These are phyloP conservation scores for Cubamyces lactineus DNA, from an alignment of 768 basidiomycete genomes.

Conservation along the genomic window DNA sequence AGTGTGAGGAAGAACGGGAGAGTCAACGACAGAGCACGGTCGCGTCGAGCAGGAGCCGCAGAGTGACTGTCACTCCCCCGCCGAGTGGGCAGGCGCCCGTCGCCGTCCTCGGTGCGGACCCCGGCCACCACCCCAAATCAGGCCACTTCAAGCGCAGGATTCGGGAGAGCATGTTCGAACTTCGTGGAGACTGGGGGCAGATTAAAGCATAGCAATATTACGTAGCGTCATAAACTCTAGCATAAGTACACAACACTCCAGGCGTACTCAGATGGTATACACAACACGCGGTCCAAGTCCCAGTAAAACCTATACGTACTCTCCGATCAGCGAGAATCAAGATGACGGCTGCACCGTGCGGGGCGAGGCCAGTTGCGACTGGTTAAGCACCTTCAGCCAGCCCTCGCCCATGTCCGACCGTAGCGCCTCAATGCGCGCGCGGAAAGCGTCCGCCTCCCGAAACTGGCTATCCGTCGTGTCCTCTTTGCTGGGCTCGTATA, in stretches of 20 bases:
- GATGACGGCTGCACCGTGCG: constrained; percentile 10
- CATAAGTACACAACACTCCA: constrained; percentile 17
- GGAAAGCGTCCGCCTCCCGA: constrained; percentile 68
- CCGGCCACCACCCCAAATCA: constrained; percentile 5
- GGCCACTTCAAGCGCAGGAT: constrained; percentile 1
- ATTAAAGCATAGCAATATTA: background rate
- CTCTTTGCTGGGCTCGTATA: constrained; percentile 53
- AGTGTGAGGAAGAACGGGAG: constrained; percentile 31
- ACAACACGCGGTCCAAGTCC: background rate
- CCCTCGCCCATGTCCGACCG: constrained; percentile 88
- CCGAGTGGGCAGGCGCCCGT: background rate
- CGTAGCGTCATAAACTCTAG: constrained; percentile 10
- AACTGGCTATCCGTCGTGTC: constrained; percentile 39
- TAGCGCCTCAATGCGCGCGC: constrained; percentile 78
- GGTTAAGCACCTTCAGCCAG: constrained; percentile 85
- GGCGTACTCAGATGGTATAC: constrained; percentile 19
- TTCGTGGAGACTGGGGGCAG: too few relatives aligned
- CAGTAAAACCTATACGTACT: background rate
- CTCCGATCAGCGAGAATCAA: background rate
- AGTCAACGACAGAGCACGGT: constrained; percentile 21
- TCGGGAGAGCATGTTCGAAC: background rate
- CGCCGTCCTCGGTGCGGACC: constrained; percentile 10
- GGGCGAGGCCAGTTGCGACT: constrained; percentile 48
- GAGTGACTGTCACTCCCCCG: background rate
- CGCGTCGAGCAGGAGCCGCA: constrained; percentile 7